Evolutionary conservation across 208 protist genomes (phyloP).

Genomic region (Leishmania turanica): DNA sequence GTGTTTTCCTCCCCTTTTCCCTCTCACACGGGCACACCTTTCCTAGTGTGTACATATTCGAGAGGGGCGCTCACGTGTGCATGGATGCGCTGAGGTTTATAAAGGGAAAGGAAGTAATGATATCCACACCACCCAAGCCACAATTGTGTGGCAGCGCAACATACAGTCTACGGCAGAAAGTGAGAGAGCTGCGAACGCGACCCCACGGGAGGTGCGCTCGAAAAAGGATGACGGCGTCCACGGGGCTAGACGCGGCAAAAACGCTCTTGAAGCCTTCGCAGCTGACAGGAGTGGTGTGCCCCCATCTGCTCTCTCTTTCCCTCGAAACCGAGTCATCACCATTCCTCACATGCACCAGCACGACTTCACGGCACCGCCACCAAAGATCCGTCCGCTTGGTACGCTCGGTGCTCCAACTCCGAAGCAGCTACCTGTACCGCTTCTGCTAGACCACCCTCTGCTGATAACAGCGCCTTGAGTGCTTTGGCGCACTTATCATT

Average conservation of each 20-base stretch:
- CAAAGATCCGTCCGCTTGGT: neutral
- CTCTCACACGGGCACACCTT: neutral
- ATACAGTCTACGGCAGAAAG: neutral
- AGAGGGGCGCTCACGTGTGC: neutral
- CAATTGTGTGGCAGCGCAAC: neutral
- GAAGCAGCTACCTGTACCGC: conserved; percentile 40
- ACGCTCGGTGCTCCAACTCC: conserved; percentile 21
- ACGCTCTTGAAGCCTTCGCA: neutral
- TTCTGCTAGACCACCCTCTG: conserved; percentile 25
- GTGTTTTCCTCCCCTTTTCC: neutral
- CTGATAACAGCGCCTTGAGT: conserved; percentile 23
- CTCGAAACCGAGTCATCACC: neutral
- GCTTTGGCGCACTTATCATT: conserved; percentile 44
- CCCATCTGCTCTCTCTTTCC: neutral
- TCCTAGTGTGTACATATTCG: neutral
- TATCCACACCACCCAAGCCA: neutral
- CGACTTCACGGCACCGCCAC: neutral
- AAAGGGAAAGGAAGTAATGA: neutral
- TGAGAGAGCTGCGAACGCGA: neutral
- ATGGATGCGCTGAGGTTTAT: neutral
- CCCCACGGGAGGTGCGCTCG: neutral
- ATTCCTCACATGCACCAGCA: neutral
- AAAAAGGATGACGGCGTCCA: neutral
- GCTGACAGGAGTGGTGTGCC: neutral
- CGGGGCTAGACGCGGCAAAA: neutral